Base-by-base conservation (phyloP, 805 yeast genomes). In the Saccharomycopsis guyanensis region DNA sequence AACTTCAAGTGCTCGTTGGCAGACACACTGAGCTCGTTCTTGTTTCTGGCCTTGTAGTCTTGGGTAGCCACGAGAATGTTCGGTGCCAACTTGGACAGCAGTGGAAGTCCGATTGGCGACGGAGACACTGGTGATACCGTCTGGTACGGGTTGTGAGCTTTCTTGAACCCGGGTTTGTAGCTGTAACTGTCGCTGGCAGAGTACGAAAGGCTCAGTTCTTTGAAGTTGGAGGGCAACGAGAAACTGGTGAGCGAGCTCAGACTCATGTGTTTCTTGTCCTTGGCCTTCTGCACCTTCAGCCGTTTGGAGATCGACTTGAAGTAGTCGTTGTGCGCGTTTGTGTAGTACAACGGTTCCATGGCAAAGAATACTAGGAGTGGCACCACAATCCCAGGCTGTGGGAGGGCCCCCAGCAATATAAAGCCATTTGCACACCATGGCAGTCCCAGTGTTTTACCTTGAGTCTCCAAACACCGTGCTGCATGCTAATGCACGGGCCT, bases 1-100 rank as follows among this genome's bases (percentile, higher is more conserved):
- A 78, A 58, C 55, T 73, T 76, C 23, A 78, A 59, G 15, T 75
- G 69, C 49, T 75, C 82, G 10, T 81, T 81, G 34, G 68, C 69
- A 2, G 60, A 58, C 1, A 75, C 64, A 1, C 70, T 54, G 5
- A 78, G 58, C 54, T 78, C 83, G 38, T 64, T 61, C 3, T 55
- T 50, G 38, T 61, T 57, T 55, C 75, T 72, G 2, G 75, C 73
- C 7, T 55, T 56, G 56, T 74, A 75, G 32, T 66, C 59, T 54
- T 63, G 70, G 52, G 71, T 72, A 31, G 75, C 64, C 4, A 76
- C 71, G 7, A 76, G 55, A 3, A 76, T 68, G n/a, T 41, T 43
- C 15, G 47, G 29, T 24, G 18, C 18, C 8, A 27, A 27, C 13
- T 27, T 27, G 12, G 12, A 8, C 13, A 13, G 13, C 15, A 8